These are phyloP conservation scores for Vaccinium macrocarpon DNA, from an alignment of 148 eudicot species.

Conservation along the genomic window DNA sequence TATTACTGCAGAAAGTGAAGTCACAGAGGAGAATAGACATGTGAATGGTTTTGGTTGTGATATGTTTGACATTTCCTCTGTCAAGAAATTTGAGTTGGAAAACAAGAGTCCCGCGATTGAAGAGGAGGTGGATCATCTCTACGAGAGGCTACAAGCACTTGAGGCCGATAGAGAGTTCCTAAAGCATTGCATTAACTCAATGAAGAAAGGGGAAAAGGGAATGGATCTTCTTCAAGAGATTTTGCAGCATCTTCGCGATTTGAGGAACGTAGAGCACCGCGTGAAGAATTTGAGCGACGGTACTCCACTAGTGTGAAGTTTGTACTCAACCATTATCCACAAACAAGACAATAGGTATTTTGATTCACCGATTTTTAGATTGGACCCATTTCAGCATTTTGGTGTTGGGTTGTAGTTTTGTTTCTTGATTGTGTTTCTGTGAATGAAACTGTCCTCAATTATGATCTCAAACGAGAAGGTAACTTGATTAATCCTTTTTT, in stretches of 20 bases:
- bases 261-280: slow-evolving; percentile 62
- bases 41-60: slow-evolving; percentile 22
- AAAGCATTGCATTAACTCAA: slow-evolving; percentile 84
- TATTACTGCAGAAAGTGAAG: slow-evolving; percentile 38
- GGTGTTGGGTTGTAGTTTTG: neutral
- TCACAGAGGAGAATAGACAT: slow-evolving; percentile 24
- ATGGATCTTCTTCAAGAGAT: slow-evolving; percentile 87
- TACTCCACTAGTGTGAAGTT: neutral
- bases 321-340: slow-evolving; percentile 1
- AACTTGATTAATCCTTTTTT: no score
- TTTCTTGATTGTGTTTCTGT: neutral
- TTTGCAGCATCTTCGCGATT: slow-evolving; percentile 74
- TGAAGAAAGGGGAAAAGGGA: slow-evolving; percentile 95
- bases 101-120: slow-evolving; percentile 58
- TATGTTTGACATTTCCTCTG: neutral
- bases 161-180: slow-evolving; percentile 84
- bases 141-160: slow-evolving; percentile 76
- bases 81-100: slow-evolving; percentile 43
- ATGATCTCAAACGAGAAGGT: neutral
- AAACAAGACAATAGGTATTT: slow-evolving; percentile 11
- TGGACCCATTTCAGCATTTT: neutral
- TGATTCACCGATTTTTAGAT: neutral
- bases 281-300: slow-evolving; percentile 26
- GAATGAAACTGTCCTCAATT: neutral
- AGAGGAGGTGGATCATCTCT: slow-evolving; percentile 77